Percentiles rank a stretch among this genome's conserved stretches.
phyloP scores from a whole-genome alignment of 192 early-diverging fungal species.

The Lunasporangiospora selenospora region DNA sequence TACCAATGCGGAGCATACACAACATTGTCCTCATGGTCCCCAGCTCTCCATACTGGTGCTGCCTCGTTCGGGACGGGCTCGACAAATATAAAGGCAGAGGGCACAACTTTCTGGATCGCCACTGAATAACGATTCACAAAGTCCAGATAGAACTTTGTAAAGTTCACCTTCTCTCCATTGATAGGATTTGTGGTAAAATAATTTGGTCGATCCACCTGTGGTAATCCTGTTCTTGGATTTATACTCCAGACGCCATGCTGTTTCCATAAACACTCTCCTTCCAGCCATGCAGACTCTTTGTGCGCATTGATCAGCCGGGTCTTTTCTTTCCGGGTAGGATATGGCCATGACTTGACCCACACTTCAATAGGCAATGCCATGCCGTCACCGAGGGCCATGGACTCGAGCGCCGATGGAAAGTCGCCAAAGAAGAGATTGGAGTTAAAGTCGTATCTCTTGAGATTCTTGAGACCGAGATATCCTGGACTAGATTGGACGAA shows the following conservation, averaged over 20 bases:
- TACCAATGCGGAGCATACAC: slow-evolving; percentile 91
- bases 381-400: slow-evolving; percentile 76
- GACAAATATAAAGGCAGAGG: slow-evolving; percentile 68
- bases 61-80: slow-evolving; percentile 83
- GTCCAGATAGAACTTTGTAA: slow-evolving; percentile 73
- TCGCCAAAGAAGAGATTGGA: slow-evolving; percentile 74
- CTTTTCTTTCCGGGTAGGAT: slow-evolving; percentile 65
- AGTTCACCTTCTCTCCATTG: slow-evolving; percentile 62
- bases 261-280: slow-evolving; percentile 77
- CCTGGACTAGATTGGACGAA: slow-evolving; percentile 63
- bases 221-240: slow-evolving; percentile 53
- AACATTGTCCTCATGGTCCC: slow-evolving; percentile 61
- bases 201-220: slow-evolving; percentile 57
- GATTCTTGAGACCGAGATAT: slow-evolving; percentile 70
- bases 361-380: slow-evolving; percentile 74
- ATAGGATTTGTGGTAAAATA: slow-evolving; percentile 74
- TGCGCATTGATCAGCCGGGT: slow-evolving; percentile 62
- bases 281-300: slow-evolving; percentile 65
- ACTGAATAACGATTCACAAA: slow-evolving; percentile 68
- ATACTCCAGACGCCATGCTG: slow-evolving; percentile 80
- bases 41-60: slow-evolving; percentile 54
- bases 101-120: slow-evolving; percentile 65
- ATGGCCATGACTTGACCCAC: slow-evolving; percentile 79
- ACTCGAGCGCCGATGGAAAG: slow-evolving; percentile 72
- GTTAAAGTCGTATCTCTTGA: slow-evolving; percentile 68